Conservation (phyloP, 805 yeast genomes). For the Teunomyces cretensis region DNA sequence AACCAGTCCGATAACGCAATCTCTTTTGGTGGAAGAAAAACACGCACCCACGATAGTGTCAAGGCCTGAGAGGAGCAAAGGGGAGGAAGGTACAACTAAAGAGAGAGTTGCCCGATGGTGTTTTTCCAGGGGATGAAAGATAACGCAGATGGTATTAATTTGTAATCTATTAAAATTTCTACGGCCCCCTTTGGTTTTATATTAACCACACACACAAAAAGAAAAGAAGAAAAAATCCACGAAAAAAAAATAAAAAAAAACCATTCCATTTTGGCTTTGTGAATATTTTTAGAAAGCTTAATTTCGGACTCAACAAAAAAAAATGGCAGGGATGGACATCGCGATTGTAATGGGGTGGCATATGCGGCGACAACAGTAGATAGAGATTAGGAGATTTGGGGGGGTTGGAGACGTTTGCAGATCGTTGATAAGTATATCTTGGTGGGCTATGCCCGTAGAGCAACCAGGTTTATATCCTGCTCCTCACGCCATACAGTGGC, state of each 20-base stretch:
- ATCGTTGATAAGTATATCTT: no score
- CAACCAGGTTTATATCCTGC: no score
- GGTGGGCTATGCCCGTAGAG: no score
- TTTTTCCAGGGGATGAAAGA: neutral
- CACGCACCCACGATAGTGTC: neutral
- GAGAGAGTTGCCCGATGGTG: neutral
- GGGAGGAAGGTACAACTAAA: neutral
- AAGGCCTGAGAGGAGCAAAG: neutral
- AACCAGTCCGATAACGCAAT: neutral
- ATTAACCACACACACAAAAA: slow-evolving; percentile 2
- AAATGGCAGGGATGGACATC: neutral
- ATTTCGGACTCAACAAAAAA: slow-evolving; percentile 4
- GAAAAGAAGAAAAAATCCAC: slow-evolving; percentile 1
- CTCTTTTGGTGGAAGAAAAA: neutral
- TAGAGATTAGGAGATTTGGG: neutral
- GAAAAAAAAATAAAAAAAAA: slow-evolving; percentile 1
- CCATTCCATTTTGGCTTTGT: slow-evolving; percentile 2
- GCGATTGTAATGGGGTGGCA: neutral
- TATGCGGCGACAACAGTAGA: neutral
- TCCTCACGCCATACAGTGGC: no score
- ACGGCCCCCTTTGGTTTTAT: slow-evolving; percentile 5
- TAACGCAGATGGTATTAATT: neutral
- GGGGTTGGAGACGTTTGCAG: no score
- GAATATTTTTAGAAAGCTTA: slow-evolving; percentile 1
- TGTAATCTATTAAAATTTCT: neutral